These are phyloP conservation scores for Boletus eberwhitei DNA, from an alignment of 768 basidiomycete species.

Conservation along the genomic window DNA sequence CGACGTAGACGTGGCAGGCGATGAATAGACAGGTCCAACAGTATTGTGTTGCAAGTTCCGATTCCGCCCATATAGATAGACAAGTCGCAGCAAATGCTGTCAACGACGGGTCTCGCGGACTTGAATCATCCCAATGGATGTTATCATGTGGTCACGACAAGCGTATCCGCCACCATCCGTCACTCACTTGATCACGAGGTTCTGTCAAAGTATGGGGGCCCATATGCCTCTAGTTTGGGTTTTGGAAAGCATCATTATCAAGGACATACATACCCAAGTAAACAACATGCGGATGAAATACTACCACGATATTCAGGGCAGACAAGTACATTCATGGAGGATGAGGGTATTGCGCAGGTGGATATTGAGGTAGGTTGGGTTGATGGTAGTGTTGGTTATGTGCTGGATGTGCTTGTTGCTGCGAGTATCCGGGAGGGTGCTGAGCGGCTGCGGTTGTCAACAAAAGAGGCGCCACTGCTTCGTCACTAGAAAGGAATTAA, in stretches of 20 bases:
- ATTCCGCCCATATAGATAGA: not conserved
- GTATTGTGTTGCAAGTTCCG: not conserved
- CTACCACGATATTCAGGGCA: not conserved
- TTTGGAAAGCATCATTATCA: no score
- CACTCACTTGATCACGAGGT: not conserved
- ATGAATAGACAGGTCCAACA: not conserved
- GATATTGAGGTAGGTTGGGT: constrained; percentile 13
- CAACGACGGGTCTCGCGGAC: not conserved
- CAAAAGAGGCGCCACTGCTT: constrained; percentile 20
- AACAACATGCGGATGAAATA: no score
- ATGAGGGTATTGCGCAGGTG: constrained; percentile 13
- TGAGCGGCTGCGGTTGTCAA: constrained; percentile 3
- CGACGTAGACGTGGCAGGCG: not conserved
- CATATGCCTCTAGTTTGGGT: no score
- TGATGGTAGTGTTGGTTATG: constrained; percentile 8
- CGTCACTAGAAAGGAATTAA: constrained; percentile 20
- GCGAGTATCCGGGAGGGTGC: constrained; percentile 5
- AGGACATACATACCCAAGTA: no score
- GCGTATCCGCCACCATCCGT: not conserved
- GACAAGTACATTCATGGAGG: constrained; percentile 7
- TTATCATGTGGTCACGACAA: not conserved
- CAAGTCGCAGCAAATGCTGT: not conserved
- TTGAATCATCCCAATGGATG: not conserved
- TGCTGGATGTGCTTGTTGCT: constrained; percentile 7
- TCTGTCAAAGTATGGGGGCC: not conserved